Conservation (phyloP, 225 moss, liverwort and hornwort species). For the Bryoerythrophyllum caledonicum region DNA sequence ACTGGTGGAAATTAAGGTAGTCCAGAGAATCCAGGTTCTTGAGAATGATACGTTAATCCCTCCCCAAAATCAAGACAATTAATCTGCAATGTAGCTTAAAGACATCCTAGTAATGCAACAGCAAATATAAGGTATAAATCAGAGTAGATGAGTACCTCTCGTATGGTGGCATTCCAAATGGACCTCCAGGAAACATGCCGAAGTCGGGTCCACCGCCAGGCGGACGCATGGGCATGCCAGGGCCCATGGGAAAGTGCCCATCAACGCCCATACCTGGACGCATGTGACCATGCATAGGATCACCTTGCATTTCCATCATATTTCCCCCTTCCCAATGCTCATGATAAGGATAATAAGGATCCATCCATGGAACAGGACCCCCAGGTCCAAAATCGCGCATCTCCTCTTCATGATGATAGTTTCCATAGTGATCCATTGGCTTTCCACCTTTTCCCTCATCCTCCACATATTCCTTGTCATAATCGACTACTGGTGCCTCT, state of each 20-base stretch:
- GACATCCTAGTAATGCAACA: not conserved
- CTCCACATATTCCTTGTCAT: constrained; percentile 57
- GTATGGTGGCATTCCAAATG: constrained; percentile 78
- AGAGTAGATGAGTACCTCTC: constrained; percentile 61
- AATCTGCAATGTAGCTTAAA: not conserved
- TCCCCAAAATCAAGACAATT: not conserved
- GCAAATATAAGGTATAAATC: not conserved
- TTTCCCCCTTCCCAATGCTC: constrained; percentile 61
- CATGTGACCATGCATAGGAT: constrained; percentile 71
- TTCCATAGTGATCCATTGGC: constrained; percentile 41
- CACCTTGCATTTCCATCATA: constrained; percentile 72
- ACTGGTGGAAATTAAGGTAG: not conserved
- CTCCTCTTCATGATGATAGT: constrained; percentile 55
- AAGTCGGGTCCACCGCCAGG: constrained; percentile 81
- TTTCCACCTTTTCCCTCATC: constrained; percentile 71
- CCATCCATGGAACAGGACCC: constrained; percentile 61
- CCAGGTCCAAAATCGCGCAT: constrained; percentile 57
- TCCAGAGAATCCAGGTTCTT: not conserved
- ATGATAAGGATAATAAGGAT: constrained; percentile 49
- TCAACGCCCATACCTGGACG: constrained; percentile 90
- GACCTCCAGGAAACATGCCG: constrained; percentile 86
- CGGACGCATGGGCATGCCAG: constrained; percentile 87
- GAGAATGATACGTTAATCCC: not conserved
- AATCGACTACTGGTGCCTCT: constrained; percentile 48
- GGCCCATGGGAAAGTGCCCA: constrained; percentile 81